Percentiles rank a stretch among this genome's conserved stretches.
Evolutionary conservation across 805 yeast genomes (phyloP).

Genomic region (Babjeviella inositovora): DNA sequence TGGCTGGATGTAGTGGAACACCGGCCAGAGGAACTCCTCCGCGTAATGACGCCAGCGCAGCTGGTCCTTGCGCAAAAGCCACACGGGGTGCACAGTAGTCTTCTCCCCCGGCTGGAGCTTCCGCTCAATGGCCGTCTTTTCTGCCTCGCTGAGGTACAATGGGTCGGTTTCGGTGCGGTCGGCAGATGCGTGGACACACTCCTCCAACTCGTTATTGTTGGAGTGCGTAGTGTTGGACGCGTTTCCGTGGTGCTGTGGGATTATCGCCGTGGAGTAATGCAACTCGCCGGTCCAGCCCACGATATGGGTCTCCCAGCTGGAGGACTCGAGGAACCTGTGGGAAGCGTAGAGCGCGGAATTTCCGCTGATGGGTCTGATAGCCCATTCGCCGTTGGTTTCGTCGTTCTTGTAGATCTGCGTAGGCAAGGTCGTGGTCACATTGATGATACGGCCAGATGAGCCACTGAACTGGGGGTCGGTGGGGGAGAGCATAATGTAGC

Average conservation of each 20-base stretch:
- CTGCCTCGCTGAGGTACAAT: slow-evolving; percentile 35
- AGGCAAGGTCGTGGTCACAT: slow-evolving; percentile 56
- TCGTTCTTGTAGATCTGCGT: slow-evolving; percentile 32
- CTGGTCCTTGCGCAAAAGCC: slow-evolving; percentile 73
- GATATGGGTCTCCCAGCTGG: slow-evolving; percentile 77
- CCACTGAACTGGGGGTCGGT: neutral
- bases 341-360: slow-evolving; percentile 76
- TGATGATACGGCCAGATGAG: slow-evolving; percentile 51
- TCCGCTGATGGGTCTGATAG: slow-evolving; percentile 54
- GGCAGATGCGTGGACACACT: too few species aligned
- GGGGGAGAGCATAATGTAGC: neutral
- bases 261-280: slow-evolving; percentile 14
- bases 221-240: too few species aligned
- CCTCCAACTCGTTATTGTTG: neutral
- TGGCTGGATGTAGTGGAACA: slow-evolving; percentile 82
- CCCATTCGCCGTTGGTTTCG: slow-evolving; percentile 25
- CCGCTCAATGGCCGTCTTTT: slow-evolving; percentile 31
- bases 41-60: slow-evolving; percentile 80
- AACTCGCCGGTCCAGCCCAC: slow-evolving; percentile 97
- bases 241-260: slow-evolving; percentile 6
- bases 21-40: slow-evolving; percentile 86
- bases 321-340: slow-evolving; percentile 40
- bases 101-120: slow-evolving; percentile 27
- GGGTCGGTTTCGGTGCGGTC: slow-evolving; percentile 41
- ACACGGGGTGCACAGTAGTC: slow-evolving; percentile 64